A percentile compares a stretch with the other conserved stretches of the same genome.
Evolutionary conservation across 2,329 filamentous ascomycete genomes (phyloP).

Genomic region (Colletotrichum truncatum): DNA sequence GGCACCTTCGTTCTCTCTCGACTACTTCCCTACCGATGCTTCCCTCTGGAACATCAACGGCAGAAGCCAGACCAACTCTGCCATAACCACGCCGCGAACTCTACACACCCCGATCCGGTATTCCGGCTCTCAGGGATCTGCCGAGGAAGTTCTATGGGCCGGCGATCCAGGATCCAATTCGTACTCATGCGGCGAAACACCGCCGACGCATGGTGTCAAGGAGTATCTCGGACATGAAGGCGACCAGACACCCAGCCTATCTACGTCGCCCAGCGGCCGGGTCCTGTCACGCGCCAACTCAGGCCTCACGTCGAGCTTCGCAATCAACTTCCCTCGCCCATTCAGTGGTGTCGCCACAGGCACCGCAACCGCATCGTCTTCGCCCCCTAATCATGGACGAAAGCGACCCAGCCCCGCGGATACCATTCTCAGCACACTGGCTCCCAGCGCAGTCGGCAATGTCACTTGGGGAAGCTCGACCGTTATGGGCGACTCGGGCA

Average conservation of each 20-base stretch:
- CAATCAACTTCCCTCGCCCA: constrained; percentile 62
- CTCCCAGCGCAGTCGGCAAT: constrained; percentile 52
- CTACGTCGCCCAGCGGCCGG: constrained; percentile 67
- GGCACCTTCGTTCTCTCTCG: constrained; percentile 71
- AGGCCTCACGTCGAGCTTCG: constrained; percentile 64
- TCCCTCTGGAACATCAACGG: constrained; percentile 61
- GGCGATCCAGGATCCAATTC: constrained; percentile 65
- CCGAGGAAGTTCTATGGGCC: constrained; percentile 60
- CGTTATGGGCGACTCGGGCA: constrained; percentile 54
- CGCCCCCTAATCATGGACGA: constrained; percentile 51
- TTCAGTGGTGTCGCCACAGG: constrained; percentile 42
- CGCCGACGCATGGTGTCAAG: constrained; percentile 58
- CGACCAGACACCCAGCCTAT: constrained; percentile 61
- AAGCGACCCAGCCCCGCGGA: constrained; percentile 72
- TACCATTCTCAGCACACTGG: constrained; percentile 63
- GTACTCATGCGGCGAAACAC: constrained; percentile 70
- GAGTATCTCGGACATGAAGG: constrained; percentile 53
- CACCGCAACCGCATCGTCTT: constrained; percentile 47
- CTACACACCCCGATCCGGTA: constrained; percentile 64
- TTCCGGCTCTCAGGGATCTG: constrained; percentile 63
- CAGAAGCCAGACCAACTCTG: constrained; percentile 63
- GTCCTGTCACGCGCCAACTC: constrained; percentile 63
- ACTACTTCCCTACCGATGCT: constrained; percentile 71
- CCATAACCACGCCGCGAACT: constrained; percentile 65
- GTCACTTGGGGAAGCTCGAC: constrained; percentile 61